Evolutionary conservation across 306 rosid species (phyloP).

Genomic region (Cicer yamashitae): DNA sequence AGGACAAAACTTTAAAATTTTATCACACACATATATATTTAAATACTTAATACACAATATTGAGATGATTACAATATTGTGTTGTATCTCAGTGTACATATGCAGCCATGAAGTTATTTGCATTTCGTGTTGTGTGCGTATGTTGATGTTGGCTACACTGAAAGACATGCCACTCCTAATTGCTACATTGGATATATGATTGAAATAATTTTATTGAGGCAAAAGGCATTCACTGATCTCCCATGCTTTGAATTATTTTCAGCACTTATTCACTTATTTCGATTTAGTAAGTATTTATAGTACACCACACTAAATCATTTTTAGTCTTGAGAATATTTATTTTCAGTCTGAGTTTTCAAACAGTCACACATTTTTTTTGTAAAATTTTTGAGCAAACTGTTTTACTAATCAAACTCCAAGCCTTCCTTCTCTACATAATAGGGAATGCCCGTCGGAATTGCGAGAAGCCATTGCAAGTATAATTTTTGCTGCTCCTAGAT

Average conservation of each 20-base stretch:
- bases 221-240: conserved; percentile 21
- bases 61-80: not conserved
- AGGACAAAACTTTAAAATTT: no score
- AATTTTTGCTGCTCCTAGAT: conserved; percentile 95
- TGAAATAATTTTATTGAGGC: not conserved
- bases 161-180: conserved; percentile 2
- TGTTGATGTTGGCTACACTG: conserved; percentile 17
- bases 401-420: conserved; percentile 33
- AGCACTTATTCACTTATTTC: conserved; percentile 22
- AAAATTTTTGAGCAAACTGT: conserved; percentile 27
- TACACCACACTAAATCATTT: conserved; percentile 18
- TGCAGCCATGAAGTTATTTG: not conserved
- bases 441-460: conserved; percentile 94
- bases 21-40: no score
- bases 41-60: no score
- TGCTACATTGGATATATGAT: conserved; percentile 22
- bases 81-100: not conserved
- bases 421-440: conserved; percentile 46
- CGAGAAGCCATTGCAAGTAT: conserved; percentile 94
- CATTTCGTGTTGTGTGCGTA: not conserved
- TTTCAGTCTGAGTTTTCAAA: conserved; percentile 28
- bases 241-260: conserved; percentile 16
- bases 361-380: conserved; percentile 13
- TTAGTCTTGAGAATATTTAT: conserved; percentile 26
- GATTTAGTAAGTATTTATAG: not conserved